Evolutionary conservation across 257 asterid genomes (phyloP).

Genomic region (Linaria vulgaris): DNA sequence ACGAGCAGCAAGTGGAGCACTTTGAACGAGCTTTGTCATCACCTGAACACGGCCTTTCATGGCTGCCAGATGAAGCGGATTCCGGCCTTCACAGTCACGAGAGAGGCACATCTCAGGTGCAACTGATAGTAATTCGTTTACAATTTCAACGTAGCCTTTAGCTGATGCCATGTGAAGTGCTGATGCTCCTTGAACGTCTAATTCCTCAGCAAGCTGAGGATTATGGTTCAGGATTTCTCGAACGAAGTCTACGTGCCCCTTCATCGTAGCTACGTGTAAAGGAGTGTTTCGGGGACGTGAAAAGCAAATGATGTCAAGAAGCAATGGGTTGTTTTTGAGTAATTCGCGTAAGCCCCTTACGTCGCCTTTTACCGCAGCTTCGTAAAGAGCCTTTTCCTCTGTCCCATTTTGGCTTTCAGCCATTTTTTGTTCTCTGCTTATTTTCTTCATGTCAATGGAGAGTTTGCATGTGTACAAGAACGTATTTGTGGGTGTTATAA

Average conservation of each 20-base stretch:
- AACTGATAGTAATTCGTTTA: conserved; percentile 3
- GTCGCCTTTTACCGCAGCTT: conserved; percentile 32
- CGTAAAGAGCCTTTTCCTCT: conserved; percentile 27
- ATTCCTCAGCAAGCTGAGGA: conserved; percentile 23
- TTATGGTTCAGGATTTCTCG: conserved; percentile 17
- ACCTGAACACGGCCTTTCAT: conserved; percentile 29
- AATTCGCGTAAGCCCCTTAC: conserved; percentile 12
- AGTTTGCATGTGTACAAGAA: no score
- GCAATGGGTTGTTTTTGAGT: conserved; percentile 21
- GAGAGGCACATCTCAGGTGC: conserved; percentile 30
- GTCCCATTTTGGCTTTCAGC: background rate
- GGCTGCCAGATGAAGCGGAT: conserved; percentile 40
- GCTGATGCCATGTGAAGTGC: conserved; percentile 38
- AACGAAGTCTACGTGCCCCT: conserved; percentile 24
- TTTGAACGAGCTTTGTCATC: conserved; percentile 19
- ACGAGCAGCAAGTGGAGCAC: conserved; percentile 24
- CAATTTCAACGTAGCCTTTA: conserved; percentile 22
- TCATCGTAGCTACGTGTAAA: conserved; percentile 36
- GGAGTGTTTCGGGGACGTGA: conserved; percentile 28
- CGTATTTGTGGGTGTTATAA: no score
- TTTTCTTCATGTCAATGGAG: background rate
- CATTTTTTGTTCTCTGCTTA: background rate
- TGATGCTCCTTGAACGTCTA: conserved; percentile 28
- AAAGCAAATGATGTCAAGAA: conserved; percentile 28
- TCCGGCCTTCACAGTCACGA: conserved; percentile 34